These are phyloP conservation scores for Domatiomyces globalis DNA, from an alignment of 2,329 filamentous ascomycete species.

Conservation along the genomic window DNA sequence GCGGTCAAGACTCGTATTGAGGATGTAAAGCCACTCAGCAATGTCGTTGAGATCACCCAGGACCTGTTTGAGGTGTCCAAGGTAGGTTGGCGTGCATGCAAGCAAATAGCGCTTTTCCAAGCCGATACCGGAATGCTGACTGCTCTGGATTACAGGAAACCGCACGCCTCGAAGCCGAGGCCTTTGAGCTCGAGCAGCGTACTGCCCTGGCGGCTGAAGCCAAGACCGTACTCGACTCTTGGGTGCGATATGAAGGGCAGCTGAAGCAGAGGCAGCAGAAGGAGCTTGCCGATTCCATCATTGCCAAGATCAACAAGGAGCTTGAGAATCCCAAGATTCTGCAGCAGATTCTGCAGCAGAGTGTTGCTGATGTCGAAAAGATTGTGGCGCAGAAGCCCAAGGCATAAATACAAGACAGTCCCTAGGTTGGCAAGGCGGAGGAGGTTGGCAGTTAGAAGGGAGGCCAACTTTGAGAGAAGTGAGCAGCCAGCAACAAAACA, in stretches of 20 bases:
- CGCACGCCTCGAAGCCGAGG: conserved; percentile 85
- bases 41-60: conserved; percentile 95
- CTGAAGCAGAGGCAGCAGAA: conserved; percentile 98
- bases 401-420: neutral
- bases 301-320: conserved; percentile 97
- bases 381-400: conserved; percentile 5
- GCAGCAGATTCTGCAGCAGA: conserved; percentile 96
- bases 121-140: neutral
- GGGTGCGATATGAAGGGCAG: conserved; percentile 96
- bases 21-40: conserved; percentile 84
- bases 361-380: conserved; percentile 82
- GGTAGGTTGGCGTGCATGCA: conserved; percentile 39
- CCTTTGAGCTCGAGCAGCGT: conserved; percentile 93
- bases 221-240: conserved; percentile 90
- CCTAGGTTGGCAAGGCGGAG: no score
- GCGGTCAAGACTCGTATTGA: conserved; percentile 90
- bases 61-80: conserved; percentile 94
- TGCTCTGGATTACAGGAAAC: conserved; percentile 56
- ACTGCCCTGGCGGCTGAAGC: conserved; percentile 85
- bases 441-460: no score
- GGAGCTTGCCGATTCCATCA: conserved; percentile 84
- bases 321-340: conserved; percentile 94
- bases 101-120: conserved; percentile 1
- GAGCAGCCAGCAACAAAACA: neutral
- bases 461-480: neutral